Evolutionary conservation across 1,284 basidiomycete species (phyloP).

Genomic region (Stygiomarasmius scandens): DNA sequence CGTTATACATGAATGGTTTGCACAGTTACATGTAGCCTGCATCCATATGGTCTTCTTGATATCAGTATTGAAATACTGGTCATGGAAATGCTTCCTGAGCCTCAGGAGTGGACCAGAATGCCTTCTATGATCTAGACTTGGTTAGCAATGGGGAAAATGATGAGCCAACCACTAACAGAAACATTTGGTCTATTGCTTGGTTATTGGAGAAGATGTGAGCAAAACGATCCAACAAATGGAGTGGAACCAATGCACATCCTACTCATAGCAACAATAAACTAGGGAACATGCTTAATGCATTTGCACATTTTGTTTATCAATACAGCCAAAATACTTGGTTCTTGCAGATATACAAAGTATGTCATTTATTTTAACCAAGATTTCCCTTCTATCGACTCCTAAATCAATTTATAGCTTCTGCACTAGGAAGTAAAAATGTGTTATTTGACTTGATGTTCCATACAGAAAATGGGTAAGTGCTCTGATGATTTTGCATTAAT

Average conservation of each 20-base stretch:
- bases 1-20: too few relatives aligned
- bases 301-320: constrained; percentile 7
- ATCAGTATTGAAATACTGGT: too few relatives aligned
- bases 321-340: neutral
- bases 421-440: constrained; percentile 2
- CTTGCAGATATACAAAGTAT: constrained; percentile 10
- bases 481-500: neutral
- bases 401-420: neutral
- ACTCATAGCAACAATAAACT: neutral
- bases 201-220: constrained; percentile 1
- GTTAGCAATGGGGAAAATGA: too few relatives aligned
- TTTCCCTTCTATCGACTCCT: neutral
- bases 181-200: constrained; percentile 3
- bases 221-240: constrained; percentile 8
- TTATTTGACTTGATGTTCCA: constrained; percentile 11
- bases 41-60: too few relatives aligned
- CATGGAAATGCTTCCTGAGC: too few relatives aligned
- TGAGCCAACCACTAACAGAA: neutral
- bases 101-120: too few relatives aligned
- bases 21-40: too few relatives aligned
- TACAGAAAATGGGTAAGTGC: neutral
- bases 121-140: too few relatives aligned
- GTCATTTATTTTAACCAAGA: neutral
- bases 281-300: constrained; percentile 5
- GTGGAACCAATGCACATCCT: constrained; percentile 3